Base-by-base conservation (phyloP, 2,329 filamentous ascomycete genomes). In the Penicillium sp. region DNA sequence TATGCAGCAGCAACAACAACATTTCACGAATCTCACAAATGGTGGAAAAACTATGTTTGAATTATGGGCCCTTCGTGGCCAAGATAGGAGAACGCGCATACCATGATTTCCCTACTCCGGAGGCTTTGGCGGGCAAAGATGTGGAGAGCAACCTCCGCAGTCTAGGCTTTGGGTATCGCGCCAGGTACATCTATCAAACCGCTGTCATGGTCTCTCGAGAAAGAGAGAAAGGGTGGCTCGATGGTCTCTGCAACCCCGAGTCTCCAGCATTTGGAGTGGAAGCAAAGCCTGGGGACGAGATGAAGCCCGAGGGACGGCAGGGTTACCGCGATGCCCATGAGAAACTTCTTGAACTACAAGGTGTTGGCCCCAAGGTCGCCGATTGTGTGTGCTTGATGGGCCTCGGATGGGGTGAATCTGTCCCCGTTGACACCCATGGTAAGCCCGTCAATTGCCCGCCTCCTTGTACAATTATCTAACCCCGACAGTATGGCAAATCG, bases 1-100 rank as follows among this genome's bases (percentile, higher is more conserved):
- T 99, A 64, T 99, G 95, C 82, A 97, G 93, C 77, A 96, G 92
- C 77, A 99, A 99, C 78, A 99, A 99, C 78, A 97, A 99, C 73
- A 99, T 99, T 60, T 85, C 88, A 2, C 87, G 95, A 40, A 99
- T 99, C 73, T 94, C 91, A 5, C 91, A 96, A 76, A 99, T 99
- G 95, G 92, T 94, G 22, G 88, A 96, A 67, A 98, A 96, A 69
- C 81, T 99, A 13, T 99, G 96, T 73, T 75, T 85, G 31, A 85
- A 96, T 70, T 99, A 97, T 69, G 95, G 95, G 0, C 85, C 87
- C 0, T 79, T 91, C 4, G 85, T 98, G 55, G 90, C 86, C 1
- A 82, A 87, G 43, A 75, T 96, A 54, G 88, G 86, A 31, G 84
- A 85, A 36, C 84, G 88, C 54, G 76, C 87, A 4, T 95, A 95